Conservation (phyloP, 345 rosid genomes). For the Turnera subulata region DNA sequence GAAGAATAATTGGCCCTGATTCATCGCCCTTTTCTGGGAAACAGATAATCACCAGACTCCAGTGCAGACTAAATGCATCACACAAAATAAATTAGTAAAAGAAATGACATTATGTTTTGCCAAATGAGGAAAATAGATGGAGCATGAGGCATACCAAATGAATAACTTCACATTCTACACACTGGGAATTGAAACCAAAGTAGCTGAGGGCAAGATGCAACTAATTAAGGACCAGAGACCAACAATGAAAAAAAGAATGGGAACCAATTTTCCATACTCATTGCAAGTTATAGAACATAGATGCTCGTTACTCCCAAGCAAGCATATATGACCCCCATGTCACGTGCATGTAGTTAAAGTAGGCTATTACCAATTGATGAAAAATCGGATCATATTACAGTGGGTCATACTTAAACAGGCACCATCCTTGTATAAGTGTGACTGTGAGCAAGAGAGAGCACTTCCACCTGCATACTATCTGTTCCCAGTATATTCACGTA, state of each 20-base stretch:
- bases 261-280: neutral
- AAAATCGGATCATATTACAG: too few species aligned
- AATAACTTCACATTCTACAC: neutral
- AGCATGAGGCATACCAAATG: neutral
- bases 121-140: neutral
- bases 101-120: constrained; percentile 3
- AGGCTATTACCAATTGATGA: too few species aligned
- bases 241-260: neutral
- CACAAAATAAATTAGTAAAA: constrained; percentile 18
- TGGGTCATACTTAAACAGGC: too few species aligned
- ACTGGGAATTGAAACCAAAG: too few species aligned
- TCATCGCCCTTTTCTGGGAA: constrained; percentile 77
- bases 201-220: too few species aligned
- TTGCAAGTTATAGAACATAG: neutral
- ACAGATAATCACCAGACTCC: constrained; percentile 94
- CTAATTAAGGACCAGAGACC: neutral
- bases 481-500: too few species aligned
- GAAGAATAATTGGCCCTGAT: constrained; percentile 76
- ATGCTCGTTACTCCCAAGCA: neutral
- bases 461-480: too few species aligned
- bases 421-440: too few species aligned
- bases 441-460: too few species aligned
- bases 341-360: too few species aligned
- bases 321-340: neutral
- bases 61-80: constrained; percentile 59